Conservation (phyloP, 306 rosid genomes). For the cucumber (Cucumis sativus) region DNA sequence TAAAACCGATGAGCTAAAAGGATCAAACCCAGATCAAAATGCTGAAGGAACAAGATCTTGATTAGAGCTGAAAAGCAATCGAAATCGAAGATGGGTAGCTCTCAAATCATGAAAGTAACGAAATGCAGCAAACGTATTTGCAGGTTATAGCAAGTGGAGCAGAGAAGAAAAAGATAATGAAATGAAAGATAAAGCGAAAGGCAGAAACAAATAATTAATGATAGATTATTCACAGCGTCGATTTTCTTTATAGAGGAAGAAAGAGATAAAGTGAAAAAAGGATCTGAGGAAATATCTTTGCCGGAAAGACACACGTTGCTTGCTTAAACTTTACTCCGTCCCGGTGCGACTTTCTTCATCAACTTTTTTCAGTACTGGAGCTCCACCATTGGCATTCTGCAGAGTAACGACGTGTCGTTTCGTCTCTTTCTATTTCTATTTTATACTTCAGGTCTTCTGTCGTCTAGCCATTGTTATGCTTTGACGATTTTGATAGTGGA, state of each 20-base stretch:
- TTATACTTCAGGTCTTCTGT: neutral
- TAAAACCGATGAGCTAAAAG: neutral
- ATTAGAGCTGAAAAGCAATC: neutral
- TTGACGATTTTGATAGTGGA: no score
- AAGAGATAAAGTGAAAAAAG: neutral
- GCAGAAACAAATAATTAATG: neutral
- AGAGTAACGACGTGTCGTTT: slow-evolving; percentile 4
- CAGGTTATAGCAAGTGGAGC: neutral
- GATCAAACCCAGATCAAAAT: neutral
- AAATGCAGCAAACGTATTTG: neutral
- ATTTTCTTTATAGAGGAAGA: neutral
- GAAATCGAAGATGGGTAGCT: neutral
- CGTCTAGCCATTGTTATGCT: neutral
- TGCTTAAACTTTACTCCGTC: slow-evolving; percentile 2
- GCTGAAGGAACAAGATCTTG: neutral
- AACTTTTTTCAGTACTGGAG: neutral
- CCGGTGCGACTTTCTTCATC: neutral
- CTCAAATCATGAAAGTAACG: neutral
- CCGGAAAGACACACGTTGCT: slow-evolving; percentile 1
- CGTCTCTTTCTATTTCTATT: neutral
- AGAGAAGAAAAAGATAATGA: neutral
- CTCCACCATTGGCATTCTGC: slow-evolving; percentile 4
- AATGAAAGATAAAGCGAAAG: neutral
- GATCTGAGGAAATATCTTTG: slow-evolving; percentile 1
- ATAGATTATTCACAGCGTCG: neutral